phyloP scores from a whole-genome alignment of 2,329 filamentous ascomycete genomes.

The Sporothrix euskadiensis region DNA sequence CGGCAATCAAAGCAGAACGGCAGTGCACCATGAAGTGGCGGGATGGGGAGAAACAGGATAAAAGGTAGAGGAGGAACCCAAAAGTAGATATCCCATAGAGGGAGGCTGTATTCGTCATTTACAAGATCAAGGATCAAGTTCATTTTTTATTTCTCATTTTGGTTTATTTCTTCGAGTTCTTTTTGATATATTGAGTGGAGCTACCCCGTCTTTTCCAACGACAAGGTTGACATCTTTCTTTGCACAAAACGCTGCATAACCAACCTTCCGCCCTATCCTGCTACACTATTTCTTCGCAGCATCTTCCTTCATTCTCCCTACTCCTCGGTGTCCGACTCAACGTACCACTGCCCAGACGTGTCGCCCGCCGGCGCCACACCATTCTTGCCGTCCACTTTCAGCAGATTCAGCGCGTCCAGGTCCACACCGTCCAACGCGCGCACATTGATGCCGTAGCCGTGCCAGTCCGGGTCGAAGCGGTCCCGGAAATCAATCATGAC shows the following conservation, averaged over 20 bases:
- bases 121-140: background rate
- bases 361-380: slow-evolving; percentile 41
- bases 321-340: slow-evolving; percentile 32
- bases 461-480: slow-evolving; percentile 32
- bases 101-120: background rate
- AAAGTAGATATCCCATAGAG: slow-evolving; percentile 15
- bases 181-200: background rate
- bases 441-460: slow-evolving; percentile 44
- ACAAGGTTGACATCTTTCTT: background rate
- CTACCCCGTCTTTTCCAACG: background rate
- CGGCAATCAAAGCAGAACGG: slow-evolving; percentile 35
- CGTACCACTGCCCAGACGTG: slow-evolving; percentile 41
- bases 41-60: background rate
- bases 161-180: too few relatives aligned
- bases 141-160: background rate
- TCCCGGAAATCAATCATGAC: slow-evolving; percentile 50
- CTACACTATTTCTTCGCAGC: background rate
- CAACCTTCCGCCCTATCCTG: background rate
- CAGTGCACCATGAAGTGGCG: background rate
- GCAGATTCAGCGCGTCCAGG: slow-evolving; percentile 43
- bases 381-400: slow-evolving; percentile 43
- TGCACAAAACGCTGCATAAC: background rate
- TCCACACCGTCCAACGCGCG: slow-evolving; percentile 47
- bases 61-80: background rate
- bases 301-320: background rate